Evolutionary conservation across 2,329 filamentous ascomycete species (phyloP).

Genomic region (Coniochaeta hoffmannii): DNA sequence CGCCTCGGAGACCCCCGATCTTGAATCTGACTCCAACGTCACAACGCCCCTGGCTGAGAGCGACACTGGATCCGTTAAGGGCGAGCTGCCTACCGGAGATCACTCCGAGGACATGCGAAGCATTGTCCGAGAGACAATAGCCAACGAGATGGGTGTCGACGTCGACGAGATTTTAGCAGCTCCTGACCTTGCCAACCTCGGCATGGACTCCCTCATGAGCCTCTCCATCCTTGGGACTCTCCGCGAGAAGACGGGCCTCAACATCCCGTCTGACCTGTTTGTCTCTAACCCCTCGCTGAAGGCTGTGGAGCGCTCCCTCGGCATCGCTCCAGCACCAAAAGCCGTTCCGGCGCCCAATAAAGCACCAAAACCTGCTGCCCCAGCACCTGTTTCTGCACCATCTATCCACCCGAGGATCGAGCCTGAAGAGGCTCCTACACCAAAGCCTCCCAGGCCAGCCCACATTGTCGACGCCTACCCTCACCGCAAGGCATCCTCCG

Average conservation of each 20-base stretch:
- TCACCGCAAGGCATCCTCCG: conserved; percentile 40
- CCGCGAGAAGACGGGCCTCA: conserved; percentile 44
- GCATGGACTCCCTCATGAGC: conserved; percentile 53
- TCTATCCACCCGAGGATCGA: conserved; percentile 18
- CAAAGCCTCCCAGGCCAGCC: conserved; percentile 31
- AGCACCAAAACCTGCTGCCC: conserved; percentile 8
- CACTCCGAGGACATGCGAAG: conserved; percentile 37
- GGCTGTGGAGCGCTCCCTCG: conserved; percentile 58
- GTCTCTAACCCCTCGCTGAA: conserved; percentile 54
- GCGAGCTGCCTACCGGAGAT: conserved; percentile 27
- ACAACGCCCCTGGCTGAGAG: conserved; percentile 48
- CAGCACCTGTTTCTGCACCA: neutral
- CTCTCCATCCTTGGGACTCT: conserved; percentile 47
- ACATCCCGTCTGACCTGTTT: conserved; percentile 53
- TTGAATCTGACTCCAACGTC: conserved; percentile 40
- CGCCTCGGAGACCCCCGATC: conserved; percentile 36
- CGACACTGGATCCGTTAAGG: conserved; percentile 39
- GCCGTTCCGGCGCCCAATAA: conserved; percentile 18
- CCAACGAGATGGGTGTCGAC: conserved; percentile 66
- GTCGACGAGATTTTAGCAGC: conserved; percentile 52
- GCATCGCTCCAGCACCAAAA: conserved; percentile 36
- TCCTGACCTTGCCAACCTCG: conserved; percentile 46
- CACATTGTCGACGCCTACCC: conserved; percentile 34
- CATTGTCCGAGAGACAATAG: conserved; percentile 57
- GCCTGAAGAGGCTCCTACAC: conserved; percentile 16